phyloP scores from a whole-genome alignment of 805 yeast species.

The Crinitomyces ghanaensis region DNA sequence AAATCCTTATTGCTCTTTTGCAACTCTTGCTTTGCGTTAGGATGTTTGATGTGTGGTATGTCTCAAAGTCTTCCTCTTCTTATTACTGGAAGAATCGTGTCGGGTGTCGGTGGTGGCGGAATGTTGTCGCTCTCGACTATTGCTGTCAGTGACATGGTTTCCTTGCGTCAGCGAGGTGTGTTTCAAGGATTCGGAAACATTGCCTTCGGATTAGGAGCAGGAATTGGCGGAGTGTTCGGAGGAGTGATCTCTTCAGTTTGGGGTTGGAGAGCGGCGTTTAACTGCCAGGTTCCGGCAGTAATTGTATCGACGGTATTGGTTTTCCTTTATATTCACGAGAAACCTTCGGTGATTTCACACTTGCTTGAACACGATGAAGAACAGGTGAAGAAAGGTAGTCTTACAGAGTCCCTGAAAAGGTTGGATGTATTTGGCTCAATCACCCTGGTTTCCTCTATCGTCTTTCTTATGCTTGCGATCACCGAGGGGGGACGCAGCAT shows the following conservation, averaged over 20 bases:
- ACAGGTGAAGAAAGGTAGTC: slow-evolving; percentile 30
- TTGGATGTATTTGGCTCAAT: slow-evolving; percentile 60
- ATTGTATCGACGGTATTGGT: slow-evolving; percentile 29
- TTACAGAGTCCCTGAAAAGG: no score
- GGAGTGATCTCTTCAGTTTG: slow-evolving; percentile 40
- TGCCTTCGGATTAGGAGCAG: slow-evolving; percentile 66
- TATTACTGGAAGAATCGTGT: slow-evolving; percentile 62
- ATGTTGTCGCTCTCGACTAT: slow-evolving; percentile 65
- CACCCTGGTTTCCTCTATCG: slow-evolving; percentile 45
- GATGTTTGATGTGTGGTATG: slow-evolving; percentile 42
- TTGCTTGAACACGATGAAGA: slow-evolving; percentile 34
- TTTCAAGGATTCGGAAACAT: slow-evolving; percentile 77
- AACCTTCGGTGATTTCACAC: slow-evolving; percentile 23
- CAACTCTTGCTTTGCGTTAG: slow-evolving; percentile 33
- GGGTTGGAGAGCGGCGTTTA: slow-evolving; percentile 53
- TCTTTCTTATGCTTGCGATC: slow-evolving; percentile 51
- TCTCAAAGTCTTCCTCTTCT: slow-evolving; percentile 43
- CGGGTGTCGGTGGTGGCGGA: slow-evolving; percentile 93
- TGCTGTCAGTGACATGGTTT: slow-evolving; percentile 63
- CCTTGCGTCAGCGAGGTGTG: slow-evolving; percentile 64
- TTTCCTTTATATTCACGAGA: slow-evolving; percentile 2
- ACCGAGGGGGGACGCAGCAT: slow-evolving; percentile 53
- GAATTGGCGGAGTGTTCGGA: slow-evolving; percentile 50
- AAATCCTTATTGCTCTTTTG: slow-evolving; percentile 32
- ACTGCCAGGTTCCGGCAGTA: slow-evolving; percentile 30